A percentile compares a stretch with the other conserved stretches of the same genome.
These are phyloP conservation scores for Picochlorum sp. DNA, from an alignment of 139 green algal genomes.

Conservation along the genomic window DNA sequence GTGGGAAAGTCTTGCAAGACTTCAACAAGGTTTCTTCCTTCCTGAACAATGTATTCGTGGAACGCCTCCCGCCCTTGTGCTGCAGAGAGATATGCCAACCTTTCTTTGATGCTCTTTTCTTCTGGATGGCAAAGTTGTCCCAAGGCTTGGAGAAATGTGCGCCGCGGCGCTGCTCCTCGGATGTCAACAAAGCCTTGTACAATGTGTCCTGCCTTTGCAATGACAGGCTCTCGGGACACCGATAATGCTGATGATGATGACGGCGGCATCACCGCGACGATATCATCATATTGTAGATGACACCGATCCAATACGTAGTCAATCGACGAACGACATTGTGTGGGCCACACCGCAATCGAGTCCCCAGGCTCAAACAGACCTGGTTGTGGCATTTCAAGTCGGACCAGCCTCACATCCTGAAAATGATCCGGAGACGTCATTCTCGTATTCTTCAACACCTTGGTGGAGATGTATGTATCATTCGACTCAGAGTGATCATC, in stretches of 20 bases:
- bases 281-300: slow-evolving; percentile 14
- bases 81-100: slow-evolving; percentile 75
- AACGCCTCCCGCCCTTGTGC: slow-evolving; percentile 69
- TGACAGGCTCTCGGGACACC: slow-evolving; percentile 33
- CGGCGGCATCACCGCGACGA: background rate
- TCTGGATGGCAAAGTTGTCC: background rate
- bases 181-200: slow-evolving; percentile 75
- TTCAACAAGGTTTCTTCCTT: slow-evolving; percentile 56
- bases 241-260: slow-evolving; percentile 21
- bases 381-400: slow-evolving; percentile 45
- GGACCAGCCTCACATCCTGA: slow-evolving; percentile 75
- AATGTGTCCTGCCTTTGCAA: slow-evolving; percentile 30
- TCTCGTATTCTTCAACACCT: slow-evolving; percentile 47
- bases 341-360: slow-evolving; percentile 63
- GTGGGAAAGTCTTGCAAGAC: slow-evolving; percentile 82
- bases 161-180: slow-evolving; percentile 56
- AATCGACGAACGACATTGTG: slow-evolving; percentile 24
- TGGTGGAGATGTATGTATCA: slow-evolving; percentile 7
- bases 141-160: slow-evolving; percentile 84
- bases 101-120: slow-evolving; percentile 46
- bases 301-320: slow-evolving; percentile 35
- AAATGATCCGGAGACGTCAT: slow-evolving; percentile 64
- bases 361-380: slow-evolving; percentile 66
- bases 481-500: background rate
- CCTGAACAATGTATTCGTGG: slow-evolving; percentile 39